Percentiles rank a stretch among this genome's conserved stretches.
These are phyloP conservation scores for Backusella westeae DNA, from an alignment of 192 early-diverging fungal species.

Conservation along the genomic window DNA sequence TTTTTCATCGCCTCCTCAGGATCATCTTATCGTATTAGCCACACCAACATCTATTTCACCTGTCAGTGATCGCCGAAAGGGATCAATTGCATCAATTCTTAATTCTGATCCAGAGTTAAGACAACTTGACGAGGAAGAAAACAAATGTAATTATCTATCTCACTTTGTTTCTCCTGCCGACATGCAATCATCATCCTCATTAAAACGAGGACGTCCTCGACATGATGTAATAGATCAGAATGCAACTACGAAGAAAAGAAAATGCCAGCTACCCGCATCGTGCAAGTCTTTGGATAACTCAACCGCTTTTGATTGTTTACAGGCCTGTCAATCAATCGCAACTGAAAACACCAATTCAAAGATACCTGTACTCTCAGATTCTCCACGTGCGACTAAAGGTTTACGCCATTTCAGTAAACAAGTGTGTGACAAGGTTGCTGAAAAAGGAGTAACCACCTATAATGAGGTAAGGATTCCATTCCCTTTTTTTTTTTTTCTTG, in stretches of 20 bases:
- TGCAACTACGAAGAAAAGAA: not conserved
- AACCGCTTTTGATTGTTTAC: not conserved
- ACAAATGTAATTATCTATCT: constrained; percentile 15
- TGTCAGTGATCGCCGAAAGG: constrained; percentile 17
- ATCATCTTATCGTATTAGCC: not conserved
- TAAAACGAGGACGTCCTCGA: constrained; percentile 16
- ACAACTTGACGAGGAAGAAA: constrained; percentile 20
- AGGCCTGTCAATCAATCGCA: not conserved
- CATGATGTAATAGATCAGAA: not conserved
- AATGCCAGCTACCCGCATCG: not conserved
- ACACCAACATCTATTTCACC: not conserved
- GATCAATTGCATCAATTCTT: constrained; percentile 31
- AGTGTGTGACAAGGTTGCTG: constrained; percentile 61
- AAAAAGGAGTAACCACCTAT: constrained; percentile 59
- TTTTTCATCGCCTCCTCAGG: not conserved
- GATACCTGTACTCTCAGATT: not conserved
- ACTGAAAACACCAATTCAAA: not conserved
- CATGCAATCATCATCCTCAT: not conserved
- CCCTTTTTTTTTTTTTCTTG: no score
- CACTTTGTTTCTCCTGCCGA: constrained; percentile 8
- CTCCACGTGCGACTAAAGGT: constrained; percentile 43
- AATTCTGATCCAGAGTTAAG: constrained; percentile 20
- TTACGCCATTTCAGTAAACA: constrained; percentile 59
- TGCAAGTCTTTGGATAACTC: not conserved
- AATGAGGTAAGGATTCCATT: constrained; percentile 45